Conservation (phyloP, 768 basidiomycete species). For the Mycena metata region DNA sequence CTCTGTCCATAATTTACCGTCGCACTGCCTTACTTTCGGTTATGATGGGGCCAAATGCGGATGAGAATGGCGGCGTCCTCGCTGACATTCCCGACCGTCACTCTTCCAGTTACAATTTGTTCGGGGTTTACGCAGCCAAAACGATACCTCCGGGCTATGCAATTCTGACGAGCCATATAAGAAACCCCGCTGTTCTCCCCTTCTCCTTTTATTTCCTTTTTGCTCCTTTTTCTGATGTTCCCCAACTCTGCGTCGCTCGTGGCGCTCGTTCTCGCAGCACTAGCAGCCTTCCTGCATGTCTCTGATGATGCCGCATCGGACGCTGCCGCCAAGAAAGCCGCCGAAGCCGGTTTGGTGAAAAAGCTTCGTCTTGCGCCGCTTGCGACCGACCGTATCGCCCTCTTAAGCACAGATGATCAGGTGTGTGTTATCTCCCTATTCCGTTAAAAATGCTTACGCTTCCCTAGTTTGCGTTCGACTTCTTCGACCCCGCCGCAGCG, state of each 20-base stretch:
- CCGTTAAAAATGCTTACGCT: neutral
- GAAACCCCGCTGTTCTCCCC: neutral
- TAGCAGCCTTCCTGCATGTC: neutral
- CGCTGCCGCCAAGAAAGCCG: neutral
- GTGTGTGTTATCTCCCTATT: conserved; percentile 1
- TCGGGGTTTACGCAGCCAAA: too few species aligned
- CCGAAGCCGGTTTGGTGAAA: neutral
- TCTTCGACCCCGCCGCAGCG: conserved; percentile 26
- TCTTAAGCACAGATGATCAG: conserved; percentile 22
- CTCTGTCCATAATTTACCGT: too few species aligned
- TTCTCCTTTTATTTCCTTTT: conserved; percentile 4
- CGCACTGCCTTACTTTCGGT: too few species aligned
- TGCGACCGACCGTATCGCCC: conserved; percentile 21
- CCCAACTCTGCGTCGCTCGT: conserved; percentile 8
- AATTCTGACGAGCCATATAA: conserved; percentile 9
- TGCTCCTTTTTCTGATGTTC: neutral
- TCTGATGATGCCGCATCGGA: neutral
- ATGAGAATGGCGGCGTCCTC: too few species aligned
- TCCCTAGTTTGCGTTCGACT: conserved; percentile 36
- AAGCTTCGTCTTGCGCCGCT: conserved; percentile 18
- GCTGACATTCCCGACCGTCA: too few species aligned
- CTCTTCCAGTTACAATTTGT: too few species aligned
- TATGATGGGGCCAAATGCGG: too few species aligned
- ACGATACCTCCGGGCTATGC: too few species aligned
- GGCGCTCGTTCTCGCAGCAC: conserved; percentile 14